Percentiles rank a stretch among this genome's conserved stretches.
Conservation (phyloP, 331 rosid genomes). For the Saraca asoca region DNA sequence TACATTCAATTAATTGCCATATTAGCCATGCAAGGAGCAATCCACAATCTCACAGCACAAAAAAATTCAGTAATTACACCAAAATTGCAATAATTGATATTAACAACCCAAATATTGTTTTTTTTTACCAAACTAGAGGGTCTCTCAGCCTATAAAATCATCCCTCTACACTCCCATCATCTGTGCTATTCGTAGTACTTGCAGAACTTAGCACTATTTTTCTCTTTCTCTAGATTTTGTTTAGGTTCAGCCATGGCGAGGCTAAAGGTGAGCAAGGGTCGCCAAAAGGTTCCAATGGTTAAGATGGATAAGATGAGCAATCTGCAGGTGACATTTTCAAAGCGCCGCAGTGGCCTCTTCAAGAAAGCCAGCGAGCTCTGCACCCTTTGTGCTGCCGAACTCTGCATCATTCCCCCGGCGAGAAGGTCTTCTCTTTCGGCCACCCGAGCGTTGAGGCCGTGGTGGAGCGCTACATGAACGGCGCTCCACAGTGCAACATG, state of each 20-base stretch:
- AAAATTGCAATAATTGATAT: too few species aligned
- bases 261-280: constrained; percentile 27
- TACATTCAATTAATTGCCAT: too few species aligned
- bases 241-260: constrained; percentile 4
- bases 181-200: too few species aligned
- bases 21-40: too few species aligned
- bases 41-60: too few species aligned
- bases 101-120: too few species aligned
- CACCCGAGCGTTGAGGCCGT: constrained; percentile 40
- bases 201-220: too few species aligned
- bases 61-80: too few species aligned
- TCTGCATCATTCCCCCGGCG: constrained; percentile 42
- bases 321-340: constrained; percentile 47
- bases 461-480: constrained; percentile 27
- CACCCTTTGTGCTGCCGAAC: constrained; percentile 39
- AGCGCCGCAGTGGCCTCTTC: constrained; percentile 44
- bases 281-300: constrained; percentile 17
- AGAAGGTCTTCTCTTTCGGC: constrained; percentile 48
- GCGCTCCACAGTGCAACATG: not conserved
- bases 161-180: too few species aligned
- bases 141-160: too few species aligned
- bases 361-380: constrained; percentile 52
- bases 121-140: too few species aligned
- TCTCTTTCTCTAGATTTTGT: not conserved
- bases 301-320: constrained; percentile 44